Conservation (phyloP, 2,329 filamentous ascomycete genomes). For the Clonostachys chloroleuca region DNA sequence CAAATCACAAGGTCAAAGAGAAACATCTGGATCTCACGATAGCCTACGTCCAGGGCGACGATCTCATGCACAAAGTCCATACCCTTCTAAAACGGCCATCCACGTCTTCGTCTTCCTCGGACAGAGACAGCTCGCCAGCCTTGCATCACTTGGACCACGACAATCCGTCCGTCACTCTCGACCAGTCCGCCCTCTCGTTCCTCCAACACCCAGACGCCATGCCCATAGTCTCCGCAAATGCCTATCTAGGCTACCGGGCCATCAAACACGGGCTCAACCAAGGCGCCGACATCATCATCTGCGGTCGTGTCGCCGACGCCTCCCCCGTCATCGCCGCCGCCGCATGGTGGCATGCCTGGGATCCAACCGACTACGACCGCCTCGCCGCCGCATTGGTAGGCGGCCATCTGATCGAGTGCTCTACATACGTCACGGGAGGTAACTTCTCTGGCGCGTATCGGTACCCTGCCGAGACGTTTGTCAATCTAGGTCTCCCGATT, state of each 20-base stretch:
- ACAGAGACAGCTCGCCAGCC: background rate
- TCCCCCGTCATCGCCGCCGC: conserved; percentile 45
- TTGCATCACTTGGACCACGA: conserved; percentile 14
- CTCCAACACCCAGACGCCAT: conserved; percentile 6
- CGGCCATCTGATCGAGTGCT: conserved; percentile 46
- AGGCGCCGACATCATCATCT: conserved; percentile 35
- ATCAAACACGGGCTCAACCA: conserved; percentile 28
- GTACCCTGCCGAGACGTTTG: conserved; percentile 8
- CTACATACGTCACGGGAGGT: conserved; percentile 42
- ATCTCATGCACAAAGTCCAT: conserved; percentile 16
- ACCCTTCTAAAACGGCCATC: background rate
- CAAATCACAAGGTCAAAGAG: conserved; percentile 11
- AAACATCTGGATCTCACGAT: conserved; percentile 21
- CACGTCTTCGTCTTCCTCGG: background rate
- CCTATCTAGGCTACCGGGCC: conserved; percentile 44
- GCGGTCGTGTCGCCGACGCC: conserved; percentile 36
- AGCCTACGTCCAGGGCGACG: conserved; percentile 30
- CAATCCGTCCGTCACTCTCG: conserved; percentile 11
- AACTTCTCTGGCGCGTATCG: conserved; percentile 41
- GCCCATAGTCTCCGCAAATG: conserved; percentile 28
- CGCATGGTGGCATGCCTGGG: conserved; percentile 47
- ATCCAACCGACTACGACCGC: conserved; percentile 32
- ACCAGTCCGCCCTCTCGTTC: conserved; percentile 8
- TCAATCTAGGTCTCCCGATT: conserved; percentile 39
- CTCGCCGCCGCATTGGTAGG: conserved; percentile 40